Evolutionary conservation across 495 filamentous ascomycete species (phyloP).

Genomic region (Neurospora sp.): DNA sequence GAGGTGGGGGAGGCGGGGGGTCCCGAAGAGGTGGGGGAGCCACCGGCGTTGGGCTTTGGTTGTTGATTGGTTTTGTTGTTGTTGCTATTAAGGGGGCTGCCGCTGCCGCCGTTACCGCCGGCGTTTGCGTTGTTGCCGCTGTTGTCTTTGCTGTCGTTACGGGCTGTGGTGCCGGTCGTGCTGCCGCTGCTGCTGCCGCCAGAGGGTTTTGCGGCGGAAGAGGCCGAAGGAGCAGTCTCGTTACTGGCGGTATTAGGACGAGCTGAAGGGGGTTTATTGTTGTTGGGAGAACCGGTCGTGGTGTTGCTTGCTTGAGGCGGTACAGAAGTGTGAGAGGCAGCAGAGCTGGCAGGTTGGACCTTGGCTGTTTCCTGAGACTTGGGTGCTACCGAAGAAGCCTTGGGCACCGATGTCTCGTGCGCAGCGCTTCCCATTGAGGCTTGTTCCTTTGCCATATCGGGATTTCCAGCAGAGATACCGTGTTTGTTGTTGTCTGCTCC

Average conservation of each 20-base stretch:
- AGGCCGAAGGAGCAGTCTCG: neutral
- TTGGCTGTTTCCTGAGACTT: neutral
- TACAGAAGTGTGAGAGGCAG: slow-evolving; percentile 1
- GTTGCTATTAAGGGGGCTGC: neutral
- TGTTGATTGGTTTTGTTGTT: slow-evolving; percentile 6
- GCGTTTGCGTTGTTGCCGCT: slow-evolving; percentile 1
- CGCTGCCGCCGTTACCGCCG: neutral
- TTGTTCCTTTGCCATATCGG: slow-evolving; percentile 3
- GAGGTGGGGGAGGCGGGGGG: slow-evolving; percentile 58
- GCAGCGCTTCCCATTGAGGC: slow-evolving; percentile 1
- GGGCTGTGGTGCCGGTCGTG: slow-evolving; percentile 3
- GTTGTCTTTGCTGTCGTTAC: slow-evolving; percentile 2
- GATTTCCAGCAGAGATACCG: neutral
- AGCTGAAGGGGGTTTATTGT: neutral
- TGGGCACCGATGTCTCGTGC: slow-evolving; percentile 2
- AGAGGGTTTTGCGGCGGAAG: neutral
- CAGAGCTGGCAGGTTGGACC: neutral
- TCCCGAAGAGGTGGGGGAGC: slow-evolving; percentile 21
- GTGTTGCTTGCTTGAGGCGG: neutral
- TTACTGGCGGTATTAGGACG: neutral
- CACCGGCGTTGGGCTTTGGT: slow-evolving; percentile 28
- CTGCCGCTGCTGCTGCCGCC: neutral
- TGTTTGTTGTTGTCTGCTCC: neutral
- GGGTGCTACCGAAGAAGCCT: neutral
- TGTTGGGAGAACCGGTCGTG: neutral